phyloP scores from a whole-genome alignment of 495 filamentous ascomycete genomes.

The Talaromyces ruber region DNA sequence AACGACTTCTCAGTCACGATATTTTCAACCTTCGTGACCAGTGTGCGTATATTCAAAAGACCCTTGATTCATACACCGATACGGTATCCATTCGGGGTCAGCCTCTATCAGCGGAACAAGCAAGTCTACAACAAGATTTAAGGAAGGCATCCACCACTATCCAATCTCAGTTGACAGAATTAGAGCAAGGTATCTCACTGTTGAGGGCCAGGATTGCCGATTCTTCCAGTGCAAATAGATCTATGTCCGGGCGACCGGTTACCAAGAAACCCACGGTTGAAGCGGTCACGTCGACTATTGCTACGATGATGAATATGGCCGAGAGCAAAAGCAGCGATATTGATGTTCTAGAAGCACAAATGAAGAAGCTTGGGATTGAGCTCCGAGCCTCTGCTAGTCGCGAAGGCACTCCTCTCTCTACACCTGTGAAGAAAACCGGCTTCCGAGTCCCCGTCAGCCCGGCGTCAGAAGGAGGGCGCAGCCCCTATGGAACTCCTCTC shows the following conservation, averaged over 20 bases:
- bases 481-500: conserved; percentile 49
- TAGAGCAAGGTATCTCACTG: conserved; percentile 73
- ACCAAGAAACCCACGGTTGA: conserved; percentile 72
- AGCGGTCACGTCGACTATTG: conserved; percentile 81
- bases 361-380: conserved; percentile 59
- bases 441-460: conserved; percentile 31
- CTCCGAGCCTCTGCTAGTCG: conserved; percentile 33
- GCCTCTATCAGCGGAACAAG: conserved; percentile 75
- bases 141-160: conserved; percentile 60
- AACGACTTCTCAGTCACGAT: conserved; percentile 51
- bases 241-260: conserved; percentile 10
- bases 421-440: conserved; percentile 35
- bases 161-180: conserved; percentile 62
- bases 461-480: conserved; percentile 26
- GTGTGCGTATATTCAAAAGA: conserved; percentile 63
- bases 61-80: conserved; percentile 60
- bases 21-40: conserved; percentile 58
- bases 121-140: conserved; percentile 71
- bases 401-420: conserved; percentile 55
- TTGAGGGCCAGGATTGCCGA: conserved; percentile 71
- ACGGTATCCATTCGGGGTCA: conserved; percentile 49
- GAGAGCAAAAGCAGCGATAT: conserved; percentile 82
- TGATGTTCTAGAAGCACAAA: conserved; percentile 77
- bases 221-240: conserved; percentile 28
- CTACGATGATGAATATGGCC: conserved; percentile 85